phyloP scores from a whole-genome alignment of 1,284 basidiomycete genomes.

The Ustilago hordei region DNA sequence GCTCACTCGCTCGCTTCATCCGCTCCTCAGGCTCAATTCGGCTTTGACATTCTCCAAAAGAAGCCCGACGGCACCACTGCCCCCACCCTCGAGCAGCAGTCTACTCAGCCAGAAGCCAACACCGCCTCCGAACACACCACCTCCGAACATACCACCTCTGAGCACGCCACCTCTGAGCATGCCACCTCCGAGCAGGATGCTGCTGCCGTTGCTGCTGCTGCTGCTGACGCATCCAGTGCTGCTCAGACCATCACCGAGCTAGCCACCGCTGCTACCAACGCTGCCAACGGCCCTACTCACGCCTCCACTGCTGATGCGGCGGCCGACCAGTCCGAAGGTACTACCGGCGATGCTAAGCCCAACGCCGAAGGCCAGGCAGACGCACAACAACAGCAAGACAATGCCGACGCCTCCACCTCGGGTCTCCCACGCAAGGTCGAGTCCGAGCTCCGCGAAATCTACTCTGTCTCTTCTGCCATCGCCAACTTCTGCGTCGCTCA shows the following conservation, averaged over 20 bases:
- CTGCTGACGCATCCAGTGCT: slow-evolving; percentile 43
- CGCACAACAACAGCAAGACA: background rate
- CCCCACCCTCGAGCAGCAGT: slow-evolving; percentile 11
- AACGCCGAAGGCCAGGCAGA: slow-evolving; percentile 13
- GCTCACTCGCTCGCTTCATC: slow-evolving; percentile 5
- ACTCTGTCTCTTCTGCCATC: slow-evolving; percentile 54
- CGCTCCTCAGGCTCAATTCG: slow-evolving; percentile 11
- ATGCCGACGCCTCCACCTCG: slow-evolving; percentile 12
- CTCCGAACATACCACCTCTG: slow-evolving; percentile 10
- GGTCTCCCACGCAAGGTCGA: slow-evolving; percentile 40
- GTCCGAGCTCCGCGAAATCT: slow-evolving; percentile 47
- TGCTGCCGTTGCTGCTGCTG: slow-evolving; percentile 31
- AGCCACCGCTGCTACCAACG: slow-evolving; percentile 45
- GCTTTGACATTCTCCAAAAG: slow-evolving; percentile 7
- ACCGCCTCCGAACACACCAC: background rate
- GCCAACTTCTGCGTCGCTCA: slow-evolving; percentile 56
- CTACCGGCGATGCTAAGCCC: background rate
- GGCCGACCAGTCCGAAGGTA: background rate
- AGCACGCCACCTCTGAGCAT: background rate
- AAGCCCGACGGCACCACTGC: slow-evolving; percentile 16
- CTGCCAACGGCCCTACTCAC: slow-evolving; percentile 15
- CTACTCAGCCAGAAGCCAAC: slow-evolving; percentile 11
- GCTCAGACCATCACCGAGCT: slow-evolving; percentile 49
- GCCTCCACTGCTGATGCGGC: slow-evolving; percentile 6
- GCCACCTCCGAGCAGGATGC: slow-evolving; percentile 16